Evolutionary conservation across 345 rosid genomes (phyloP).

Genomic region (Geranium brycei): DNA sequence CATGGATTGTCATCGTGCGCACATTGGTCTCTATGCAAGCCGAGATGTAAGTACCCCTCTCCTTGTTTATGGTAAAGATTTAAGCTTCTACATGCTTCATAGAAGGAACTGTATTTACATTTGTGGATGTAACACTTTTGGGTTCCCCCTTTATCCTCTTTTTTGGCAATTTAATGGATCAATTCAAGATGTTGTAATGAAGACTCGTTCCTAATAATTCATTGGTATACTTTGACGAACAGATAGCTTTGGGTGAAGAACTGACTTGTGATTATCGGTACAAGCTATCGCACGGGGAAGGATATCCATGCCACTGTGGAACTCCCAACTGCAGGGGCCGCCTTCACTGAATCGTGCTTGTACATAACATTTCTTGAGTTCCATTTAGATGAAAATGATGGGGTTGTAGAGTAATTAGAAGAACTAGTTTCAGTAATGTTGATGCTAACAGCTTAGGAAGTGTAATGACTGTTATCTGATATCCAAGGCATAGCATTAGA

Average conservation of each 20-base stretch:
- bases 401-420: too few species aligned
- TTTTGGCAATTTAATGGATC: background rate
- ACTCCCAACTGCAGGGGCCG: conserved; percentile 55
- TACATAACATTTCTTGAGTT: too few species aligned
- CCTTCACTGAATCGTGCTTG: conserved; percentile 22
- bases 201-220: background rate
- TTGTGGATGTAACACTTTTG: background rate
- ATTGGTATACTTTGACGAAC: conserved; percentile 18
- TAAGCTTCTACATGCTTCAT: conserved; percentile 5
- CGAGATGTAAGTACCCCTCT: conserved; percentile 52
- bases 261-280: conserved; percentile 52
- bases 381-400: too few species aligned
- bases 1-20: conserved; percentile 70
- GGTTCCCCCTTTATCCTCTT: background rate
- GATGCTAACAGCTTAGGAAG: too few species aligned
- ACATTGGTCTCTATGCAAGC: conserved; percentile 83
- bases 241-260: conserved; percentile 93
- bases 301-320: conserved; percentile 58
- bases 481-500: too few species aligned
- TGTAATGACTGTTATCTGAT: too few species aligned
- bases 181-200: background rate
- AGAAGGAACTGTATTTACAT: background rate
- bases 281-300: conserved; percentile 42
- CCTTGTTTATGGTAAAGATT: conserved; percentile 1
- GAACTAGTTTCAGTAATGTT: too few species aligned